phyloP scores from a whole-genome alignment of 176 grass and related monocot genomes.

The Dactylis glomerata region DNA sequence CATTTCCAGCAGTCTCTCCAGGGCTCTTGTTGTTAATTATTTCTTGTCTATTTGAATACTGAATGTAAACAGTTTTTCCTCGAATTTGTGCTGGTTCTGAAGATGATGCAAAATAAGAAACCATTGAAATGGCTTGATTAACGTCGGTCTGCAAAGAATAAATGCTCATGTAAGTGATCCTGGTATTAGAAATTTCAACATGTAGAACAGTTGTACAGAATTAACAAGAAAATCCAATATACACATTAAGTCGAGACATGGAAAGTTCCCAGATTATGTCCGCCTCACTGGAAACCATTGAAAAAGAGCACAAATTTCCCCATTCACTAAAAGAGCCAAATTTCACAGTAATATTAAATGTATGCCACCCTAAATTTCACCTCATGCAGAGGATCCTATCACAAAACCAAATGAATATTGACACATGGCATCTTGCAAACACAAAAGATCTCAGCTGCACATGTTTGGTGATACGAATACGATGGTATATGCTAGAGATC shows the following conservation, averaged over 20 bases:
- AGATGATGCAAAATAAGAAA: conserved; percentile 94
- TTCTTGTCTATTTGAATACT: conserved; percentile 99
- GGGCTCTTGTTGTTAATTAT: conserved; percentile 86
- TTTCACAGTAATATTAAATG: neutral
- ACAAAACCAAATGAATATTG: conserved; percentile 8
- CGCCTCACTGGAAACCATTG: neutral
- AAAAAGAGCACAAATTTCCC: neutral
- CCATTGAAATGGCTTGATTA: conserved; percentile 98
- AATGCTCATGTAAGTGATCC: conserved; percentile 12
- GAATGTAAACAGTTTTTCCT: conserved; percentile 95
- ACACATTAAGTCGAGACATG: neutral
- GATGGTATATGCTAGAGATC: neutral
- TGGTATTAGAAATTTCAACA: neutral
- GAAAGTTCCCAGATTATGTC: neutral
- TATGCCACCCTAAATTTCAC: neutral
- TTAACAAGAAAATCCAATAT: neutral
- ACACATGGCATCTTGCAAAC: neutral
- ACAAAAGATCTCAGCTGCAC: neutral
- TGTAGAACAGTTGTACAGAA: neutral
- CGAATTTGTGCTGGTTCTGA: conserved; percentile 92
- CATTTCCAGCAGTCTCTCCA: conserved; percentile 85
- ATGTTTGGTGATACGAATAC: neutral
- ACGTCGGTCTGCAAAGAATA: conserved; percentile 62
- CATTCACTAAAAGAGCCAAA: neutral
- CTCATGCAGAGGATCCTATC: neutral